phyloP scores from a whole-genome alignment of 1,284 basidiomycete species.

The Ustilago cynodontis region DNA sequence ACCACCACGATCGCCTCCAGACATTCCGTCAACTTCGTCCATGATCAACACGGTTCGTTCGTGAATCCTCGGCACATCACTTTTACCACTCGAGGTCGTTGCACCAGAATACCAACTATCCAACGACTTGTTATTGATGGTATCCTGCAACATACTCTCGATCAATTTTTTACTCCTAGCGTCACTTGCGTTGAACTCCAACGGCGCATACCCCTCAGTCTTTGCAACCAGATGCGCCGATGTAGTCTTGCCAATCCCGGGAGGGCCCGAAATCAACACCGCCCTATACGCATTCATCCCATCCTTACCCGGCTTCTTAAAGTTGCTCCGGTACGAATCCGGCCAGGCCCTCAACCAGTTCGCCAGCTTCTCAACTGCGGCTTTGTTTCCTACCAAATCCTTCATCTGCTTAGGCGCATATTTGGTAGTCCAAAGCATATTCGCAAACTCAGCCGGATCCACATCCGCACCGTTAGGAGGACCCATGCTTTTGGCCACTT shows the following conservation, averaged over 20 bases:
- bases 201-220: slow-evolving; percentile 86
- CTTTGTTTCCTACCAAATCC: slow-evolving; percentile 96
- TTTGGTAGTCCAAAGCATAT: slow-evolving; percentile 87
- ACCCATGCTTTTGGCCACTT: slow-evolving; percentile 64
- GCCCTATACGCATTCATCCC: slow-evolving; percentile 88
- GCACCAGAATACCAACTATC: slow-evolving; percentile 83
- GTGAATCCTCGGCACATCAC: slow-evolving; percentile 74
- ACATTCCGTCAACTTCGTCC: slow-evolving; percentile 99
- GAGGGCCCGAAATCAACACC: slow-evolving; percentile 89
- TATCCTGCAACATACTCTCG: slow-evolving; percentile 75
- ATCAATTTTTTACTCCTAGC: slow-evolving; percentile 95
- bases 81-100: background rate
- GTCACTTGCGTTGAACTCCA: slow-evolving; percentile 97
- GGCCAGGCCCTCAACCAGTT: slow-evolving; percentile 88
- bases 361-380: slow-evolving; percentile 83
- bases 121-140: slow-evolving; percentile 77
- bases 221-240: slow-evolving; percentile 92
- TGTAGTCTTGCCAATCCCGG: slow-evolving; percentile 98
- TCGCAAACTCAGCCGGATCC: slow-evolving; percentile 70
- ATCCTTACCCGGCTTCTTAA: slow-evolving; percentile 94
- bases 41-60: slow-evolving; percentile 91
- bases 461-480: slow-evolving; percentile 35
- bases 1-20: slow-evolving; percentile 94
- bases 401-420: slow-evolving; percentile 90
- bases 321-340: slow-evolving; percentile 66